Evolutionary conservation across 352 stramenopile genomes (phyloP), one percentile per base, ranked within the genome.

Genomic region (Saprolegnia parasitica): DNA sequence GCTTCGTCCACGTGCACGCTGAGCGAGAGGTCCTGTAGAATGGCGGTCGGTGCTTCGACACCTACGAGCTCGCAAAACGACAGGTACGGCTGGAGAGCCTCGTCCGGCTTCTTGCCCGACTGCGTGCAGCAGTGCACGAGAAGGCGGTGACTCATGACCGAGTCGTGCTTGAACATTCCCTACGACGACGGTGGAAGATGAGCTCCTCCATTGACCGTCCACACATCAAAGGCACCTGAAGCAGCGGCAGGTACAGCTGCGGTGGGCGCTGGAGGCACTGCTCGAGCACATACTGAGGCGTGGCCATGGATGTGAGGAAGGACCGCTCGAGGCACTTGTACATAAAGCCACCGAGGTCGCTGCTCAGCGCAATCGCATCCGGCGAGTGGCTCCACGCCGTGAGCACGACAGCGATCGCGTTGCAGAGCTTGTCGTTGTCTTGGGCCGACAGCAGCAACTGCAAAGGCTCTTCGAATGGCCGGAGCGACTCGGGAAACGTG

Each of bases 1-100:
- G 86, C 86, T 55, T 93, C 84, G 40, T 95, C 84, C 20, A 95
- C 87, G 56, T 95, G 84, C 67, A 91, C 83, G 50, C 77, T 84
- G 42, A 93, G 55, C 39, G 76, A 79, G 50, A 95, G 65, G 56
- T 95, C 84, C 54, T 93, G 90, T 24, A 88, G 49, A 13, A 93
- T 68, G 26, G 75, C 79, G 57, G 83, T 73, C 21, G 77, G 56
- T 21, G 91, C 58, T 18, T 70, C 87, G 6, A 77, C 70, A 13
- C 81, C 78, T 24, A 92, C 72, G 0, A 77, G 73, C 21, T 90
- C 76, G 49, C 88, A 74, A 60, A 95, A 88, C 13, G 77, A 70
- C n/a, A 74, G 54, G 57, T 95, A 95, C 16, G 86, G 83, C 21
- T 74, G 71, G 21, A 95, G 65, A 32, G 81, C 81, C 37, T 73